phyloP scores from a whole-genome alignment of 768 basidiomycete species.

The Serendipita vermifera region DNA sequence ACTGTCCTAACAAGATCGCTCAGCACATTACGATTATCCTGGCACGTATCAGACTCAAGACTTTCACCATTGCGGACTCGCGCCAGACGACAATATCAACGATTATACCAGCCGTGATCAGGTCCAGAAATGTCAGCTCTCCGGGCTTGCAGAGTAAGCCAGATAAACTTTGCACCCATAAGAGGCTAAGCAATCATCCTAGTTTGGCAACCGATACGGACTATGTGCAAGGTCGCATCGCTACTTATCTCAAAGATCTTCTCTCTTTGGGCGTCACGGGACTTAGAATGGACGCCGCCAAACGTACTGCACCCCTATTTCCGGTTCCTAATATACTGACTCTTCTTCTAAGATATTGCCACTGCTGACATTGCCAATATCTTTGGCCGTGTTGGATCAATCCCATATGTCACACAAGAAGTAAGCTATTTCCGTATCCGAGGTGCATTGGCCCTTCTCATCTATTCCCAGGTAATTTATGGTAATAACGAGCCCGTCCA shows the following conservation, averaged over 20 bases:
- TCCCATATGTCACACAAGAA: slow-evolving; percentile 53
- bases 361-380: slow-evolving; percentile 44
- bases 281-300: slow-evolving; percentile 49
- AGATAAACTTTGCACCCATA: no score
- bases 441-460: neutral
- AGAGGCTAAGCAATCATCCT: slow-evolving; percentile 16
- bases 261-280: slow-evolving; percentile 50
- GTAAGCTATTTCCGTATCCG: neutral
- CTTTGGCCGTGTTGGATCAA: slow-evolving; percentile 27
- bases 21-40: no score
- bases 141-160: slow-evolving; percentile 15
- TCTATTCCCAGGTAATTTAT: slow-evolving; percentile 19
- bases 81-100: neutral
- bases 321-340: neutral
- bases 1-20: no score
- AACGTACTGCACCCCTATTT: slow-evolving; percentile 30
- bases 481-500: slow-evolving; percentile 40
- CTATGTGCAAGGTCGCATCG: slow-evolving; percentile 41
- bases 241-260: slow-evolving; percentile 46
- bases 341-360: slow-evolving; percentile 36
- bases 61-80: slow-evolving; percentile 15
- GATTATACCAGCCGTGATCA: slow-evolving; percentile 13
- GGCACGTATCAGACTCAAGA: slow-evolving; percentile 9
- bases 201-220: slow-evolving; percentile 49
- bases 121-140: slow-evolving; percentile 15